phyloP scores from a whole-genome alignment of 371 early-diverging fungal genomes.

The Dinochytrium kinnereticum region DNA sequence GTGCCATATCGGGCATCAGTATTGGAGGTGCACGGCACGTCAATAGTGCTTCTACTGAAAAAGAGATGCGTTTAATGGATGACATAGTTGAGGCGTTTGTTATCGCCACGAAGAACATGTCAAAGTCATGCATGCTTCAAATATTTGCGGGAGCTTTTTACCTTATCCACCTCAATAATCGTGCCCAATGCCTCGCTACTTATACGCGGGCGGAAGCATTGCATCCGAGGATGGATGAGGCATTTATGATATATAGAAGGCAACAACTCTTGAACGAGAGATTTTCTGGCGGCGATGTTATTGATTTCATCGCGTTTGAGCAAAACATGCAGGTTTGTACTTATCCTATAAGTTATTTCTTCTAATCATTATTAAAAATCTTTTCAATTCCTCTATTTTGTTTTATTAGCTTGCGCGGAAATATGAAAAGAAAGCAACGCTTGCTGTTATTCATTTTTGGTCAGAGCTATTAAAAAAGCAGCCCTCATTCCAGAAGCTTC shows the following conservation, averaged over 20 bases:
- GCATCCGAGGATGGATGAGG: slow-evolving; percentile 42
- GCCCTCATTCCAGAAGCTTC: slow-evolving; percentile 40
- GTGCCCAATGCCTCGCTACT: slow-evolving; percentile 42
- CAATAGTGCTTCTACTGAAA: slow-evolving; percentile 13
- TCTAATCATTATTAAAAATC: not conserved
- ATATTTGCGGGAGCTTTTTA: slow-evolving; percentile 45
- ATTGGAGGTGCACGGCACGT: not conserved
- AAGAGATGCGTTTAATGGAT: slow-evolving; percentile 20
- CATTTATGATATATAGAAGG: slow-evolving; percentile 49
- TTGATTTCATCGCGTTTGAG: slow-evolving; percentile 48
- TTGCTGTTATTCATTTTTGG: slow-evolving; percentile 50
- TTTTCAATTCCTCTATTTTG: not conserved
- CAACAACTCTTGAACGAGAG: slow-evolving; percentile 43
- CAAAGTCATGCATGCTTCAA: slow-evolving; percentile 38
- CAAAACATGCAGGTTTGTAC: slow-evolving; percentile 33
- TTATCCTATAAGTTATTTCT: not conserved
- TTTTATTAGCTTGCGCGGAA: slow-evolving; percentile 2
- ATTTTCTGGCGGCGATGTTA: slow-evolving; percentile 48
- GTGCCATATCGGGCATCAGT: slow-evolving; percentile 1
- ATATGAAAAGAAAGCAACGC: slow-evolving; percentile 36
- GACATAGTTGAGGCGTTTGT: slow-evolving; percentile 32
- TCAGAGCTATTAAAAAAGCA: slow-evolving; percentile 40
- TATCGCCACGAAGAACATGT: slow-evolving; percentile 23
- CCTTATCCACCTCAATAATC: slow-evolving; percentile 41
- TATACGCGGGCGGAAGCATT: slow-evolving; percentile 35